Conservation (phyloP, 495 filamentous ascomycete species). For the Evansstolkia leycettana region DNA sequence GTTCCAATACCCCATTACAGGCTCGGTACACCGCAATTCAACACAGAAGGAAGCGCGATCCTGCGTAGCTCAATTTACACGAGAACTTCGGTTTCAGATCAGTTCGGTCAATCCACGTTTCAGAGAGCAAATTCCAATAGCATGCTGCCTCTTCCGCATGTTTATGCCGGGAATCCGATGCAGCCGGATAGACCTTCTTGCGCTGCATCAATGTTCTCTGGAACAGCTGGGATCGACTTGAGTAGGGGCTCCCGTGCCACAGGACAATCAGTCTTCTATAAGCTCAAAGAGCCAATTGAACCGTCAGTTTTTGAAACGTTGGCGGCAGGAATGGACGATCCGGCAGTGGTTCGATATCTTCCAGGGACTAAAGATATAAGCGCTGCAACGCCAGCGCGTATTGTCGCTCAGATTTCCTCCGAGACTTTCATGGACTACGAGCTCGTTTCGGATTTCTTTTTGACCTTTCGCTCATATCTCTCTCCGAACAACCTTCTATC, state of each 20-base stretch:
- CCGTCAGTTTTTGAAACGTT: slow-evolving; percentile 66
- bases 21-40: slow-evolving; percentile 75
- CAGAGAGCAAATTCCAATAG: slow-evolving; percentile 11
- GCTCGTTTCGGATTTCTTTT: slow-evolving; percentile 93
- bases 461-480: slow-evolving; percentile 84
- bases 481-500: slow-evolving; percentile 61
- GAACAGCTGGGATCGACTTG: slow-evolving; percentile 29
- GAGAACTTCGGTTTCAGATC: slow-evolving; percentile 38
- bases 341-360: slow-evolving; percentile 75
- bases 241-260: slow-evolving; percentile 16
- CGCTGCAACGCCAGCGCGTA: slow-evolving; percentile 80
- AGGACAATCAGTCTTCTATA: slow-evolving; percentile 29
- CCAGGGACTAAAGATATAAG: slow-evolving; percentile 58
- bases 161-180: slow-evolving; percentile 15
- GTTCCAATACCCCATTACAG: slow-evolving; percentile 79
- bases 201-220: slow-evolving; percentile 35
- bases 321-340: slow-evolving; percentile 60
- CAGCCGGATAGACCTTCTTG: slow-evolving; percentile 21
- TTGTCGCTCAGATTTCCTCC: slow-evolving; percentile 97
- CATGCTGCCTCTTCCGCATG: slow-evolving; percentile 6
- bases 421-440: slow-evolving; percentile 95
- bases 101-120: slow-evolving; percentile 36
- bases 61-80: slow-evolving; percentile 64
- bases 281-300: slow-evolving; percentile 34
- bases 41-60: slow-evolving; percentile 61